phyloP scores from a whole-genome alignment of 345 rosid genomes.

The Draba incana region DNA sequence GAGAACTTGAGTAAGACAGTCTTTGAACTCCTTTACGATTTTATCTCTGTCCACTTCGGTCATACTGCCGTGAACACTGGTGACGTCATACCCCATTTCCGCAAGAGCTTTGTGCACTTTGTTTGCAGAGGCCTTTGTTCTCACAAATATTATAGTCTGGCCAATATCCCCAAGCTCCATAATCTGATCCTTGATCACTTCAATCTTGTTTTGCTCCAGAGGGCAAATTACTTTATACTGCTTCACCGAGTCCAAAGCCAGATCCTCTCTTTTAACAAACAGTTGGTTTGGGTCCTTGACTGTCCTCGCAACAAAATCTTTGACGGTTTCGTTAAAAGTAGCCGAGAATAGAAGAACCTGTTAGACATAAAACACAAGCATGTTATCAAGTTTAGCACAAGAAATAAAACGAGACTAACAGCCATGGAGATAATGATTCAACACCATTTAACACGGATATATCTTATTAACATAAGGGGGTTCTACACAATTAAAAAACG shows the following conservation, averaged over 20 bases:
- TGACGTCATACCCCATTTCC: conserved; percentile 77
- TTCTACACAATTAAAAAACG: neutral
- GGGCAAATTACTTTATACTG: conserved; percentile 91
- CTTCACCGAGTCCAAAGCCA: conserved; percentile 81
- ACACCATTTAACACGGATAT: neutral
- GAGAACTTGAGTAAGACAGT: conserved; percentile 81
- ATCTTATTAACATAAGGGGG: neutral
- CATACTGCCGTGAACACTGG: conserved; percentile 77
- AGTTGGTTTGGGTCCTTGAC: conserved; percentile 81
- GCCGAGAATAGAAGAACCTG: conserved; percentile 96
- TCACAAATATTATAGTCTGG: conserved; percentile 83
- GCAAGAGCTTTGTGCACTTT: conserved; percentile 66
- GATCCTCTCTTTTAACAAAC: conserved; percentile 88
- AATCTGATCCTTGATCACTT: conserved; percentile 76
- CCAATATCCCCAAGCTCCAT: conserved; percentile 88
- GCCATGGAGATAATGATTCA: conserved; percentile 9
- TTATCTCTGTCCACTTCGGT: conserved; percentile 70
- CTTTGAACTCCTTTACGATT: conserved; percentile 86
- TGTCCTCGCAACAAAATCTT: conserved; percentile 65
- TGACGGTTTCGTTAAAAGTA: conserved; percentile 81
- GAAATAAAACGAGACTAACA: conserved; percentile 21
- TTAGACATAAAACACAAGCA: neutral
- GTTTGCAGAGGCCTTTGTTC: conserved; percentile 61
- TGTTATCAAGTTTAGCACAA: neutral
- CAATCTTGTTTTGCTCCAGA: conserved; percentile 69